These are phyloP conservation scores for Sugiyamaella lignohabitans DNA, from an alignment of 805 yeast genomes.

Conservation along the genomic window DNA sequence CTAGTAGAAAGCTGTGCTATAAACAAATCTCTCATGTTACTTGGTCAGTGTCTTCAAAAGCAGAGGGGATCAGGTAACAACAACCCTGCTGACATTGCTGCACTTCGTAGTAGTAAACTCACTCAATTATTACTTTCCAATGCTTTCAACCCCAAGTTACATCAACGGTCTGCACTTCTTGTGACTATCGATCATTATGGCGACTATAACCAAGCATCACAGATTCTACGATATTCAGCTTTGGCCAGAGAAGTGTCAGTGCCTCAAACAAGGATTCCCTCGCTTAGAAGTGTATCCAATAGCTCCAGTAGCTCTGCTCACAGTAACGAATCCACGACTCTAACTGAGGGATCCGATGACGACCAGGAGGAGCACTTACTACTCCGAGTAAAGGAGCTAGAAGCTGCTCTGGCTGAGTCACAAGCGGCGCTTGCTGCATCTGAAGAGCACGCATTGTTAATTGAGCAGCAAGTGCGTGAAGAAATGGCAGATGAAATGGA, in stretches of 20 bases:
- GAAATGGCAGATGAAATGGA: too few species aligned
- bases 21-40: slow-evolving; percentile 43
- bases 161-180: slow-evolving; percentile 31
- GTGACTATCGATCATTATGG: slow-evolving; percentile 38
- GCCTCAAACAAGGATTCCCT: slow-evolving; percentile 17
- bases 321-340: too few species aligned
- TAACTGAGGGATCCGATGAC: too few species aligned
- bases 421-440: too few species aligned
- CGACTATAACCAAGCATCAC: slow-evolving; percentile 32
- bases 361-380: too few species aligned
- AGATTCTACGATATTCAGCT: slow-evolving; percentile 30
- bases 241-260: slow-evolving; percentile 24
- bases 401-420: too few species aligned
- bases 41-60: slow-evolving; percentile 44
- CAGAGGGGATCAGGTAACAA: slow-evolving; percentile 34
- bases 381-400: too few species aligned
- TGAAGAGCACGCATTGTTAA: too few species aligned
- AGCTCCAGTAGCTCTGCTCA: too few species aligned
- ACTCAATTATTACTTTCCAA: slow-evolving; percentile 46
- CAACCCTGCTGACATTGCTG: slow-evolving; percentile 30
- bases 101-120: slow-evolving; percentile 44
- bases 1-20: slow-evolving; percentile 44
- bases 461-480: too few species aligned
- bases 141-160: slow-evolving; percentile 30
- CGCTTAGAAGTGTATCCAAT: slow-evolving; percentile 11